phyloP scores from a whole-genome alignment of 179 eudicot genomes.

The Kewa caespitosa region DNA sequence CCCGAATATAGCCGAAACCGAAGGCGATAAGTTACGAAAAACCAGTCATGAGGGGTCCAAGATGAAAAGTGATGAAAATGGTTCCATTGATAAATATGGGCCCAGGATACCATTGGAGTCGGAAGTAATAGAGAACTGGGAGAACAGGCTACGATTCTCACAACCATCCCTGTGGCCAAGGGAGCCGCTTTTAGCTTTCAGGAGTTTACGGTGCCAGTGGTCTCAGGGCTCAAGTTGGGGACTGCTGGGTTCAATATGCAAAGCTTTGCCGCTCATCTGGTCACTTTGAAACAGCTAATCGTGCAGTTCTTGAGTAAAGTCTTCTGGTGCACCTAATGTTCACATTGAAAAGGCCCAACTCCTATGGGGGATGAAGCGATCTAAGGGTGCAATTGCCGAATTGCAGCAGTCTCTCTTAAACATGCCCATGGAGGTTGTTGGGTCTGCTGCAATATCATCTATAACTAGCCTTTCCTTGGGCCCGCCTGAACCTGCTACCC shows the following conservation, averaged over 20 bases:
- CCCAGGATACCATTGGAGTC: too few relatives aligned
- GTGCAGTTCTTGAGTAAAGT: constrained; percentile 88
- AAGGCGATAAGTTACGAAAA: too few relatives aligned
- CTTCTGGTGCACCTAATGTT: constrained; percentile 82
- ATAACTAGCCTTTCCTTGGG: constrained; percentile 84
- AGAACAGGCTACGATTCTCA: constrained; percentile 76
- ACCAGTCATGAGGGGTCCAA: too few relatives aligned
- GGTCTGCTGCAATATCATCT: constrained; percentile 83
- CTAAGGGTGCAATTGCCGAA: constrained; percentile 95
- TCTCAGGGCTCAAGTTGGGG: constrained; percentile 77
- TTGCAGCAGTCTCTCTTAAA: constrained; percentile 85
- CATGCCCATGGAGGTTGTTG: constrained; percentile 86
- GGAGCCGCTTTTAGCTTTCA: constrained; percentile 96
- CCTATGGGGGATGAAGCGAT: constrained; percentile 89
- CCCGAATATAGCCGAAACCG: too few relatives aligned
- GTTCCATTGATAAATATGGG: too few relatives aligned
- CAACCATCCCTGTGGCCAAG: constrained; percentile 96
- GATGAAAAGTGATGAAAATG: too few relatives aligned
- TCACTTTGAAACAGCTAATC: constrained; percentile 96
- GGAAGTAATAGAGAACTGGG: constrained; percentile 69
- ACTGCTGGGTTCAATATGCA: constrained; percentile 98
- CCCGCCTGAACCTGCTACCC: constrained; percentile 61
- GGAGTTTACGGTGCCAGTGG: constrained; percentile 84
- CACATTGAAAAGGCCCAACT: constrained; percentile 97
- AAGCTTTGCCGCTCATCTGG: constrained; percentile 97